These are phyloP conservation scores for Mikania micrantha DNA, from an alignment of 129 eudicot genomes.

Conservation along the genomic window DNA sequence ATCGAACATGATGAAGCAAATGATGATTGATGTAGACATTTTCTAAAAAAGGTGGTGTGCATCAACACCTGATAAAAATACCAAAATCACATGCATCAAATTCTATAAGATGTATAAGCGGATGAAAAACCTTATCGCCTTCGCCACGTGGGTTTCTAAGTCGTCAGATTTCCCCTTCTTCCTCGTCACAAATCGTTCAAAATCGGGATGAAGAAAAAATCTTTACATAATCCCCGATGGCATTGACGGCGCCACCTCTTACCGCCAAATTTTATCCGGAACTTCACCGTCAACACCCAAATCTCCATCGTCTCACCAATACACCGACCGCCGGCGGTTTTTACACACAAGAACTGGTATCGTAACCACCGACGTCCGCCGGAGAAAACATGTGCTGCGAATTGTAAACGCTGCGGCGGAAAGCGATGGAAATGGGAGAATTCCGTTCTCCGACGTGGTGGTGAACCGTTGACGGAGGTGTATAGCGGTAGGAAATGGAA, in stretches of 20 bases:
- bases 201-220: background rate
- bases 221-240: conserved; percentile 11
- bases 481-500: conserved; percentile 52
- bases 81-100: too few relatives aligned
- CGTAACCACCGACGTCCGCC: background rate
- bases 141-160: background rate
- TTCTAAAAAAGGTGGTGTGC: too few relatives aligned
- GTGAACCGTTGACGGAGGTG: conserved; percentile 41
- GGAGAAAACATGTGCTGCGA: background rate
- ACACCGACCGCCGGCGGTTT: background rate
- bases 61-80: too few relatives aligned
- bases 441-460: conserved; percentile 42
- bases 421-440: conserved; percentile 11
- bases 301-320: background rate
- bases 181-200: background rate
- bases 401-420: background rate
- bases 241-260: background rate
- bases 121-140: conserved; percentile 10
- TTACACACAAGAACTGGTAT: background rate
- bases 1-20: too few relatives aligned
- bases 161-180: background rate
- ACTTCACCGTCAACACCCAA: background rate
- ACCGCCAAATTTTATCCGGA: conserved; percentile 7
- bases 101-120: too few relatives aligned
- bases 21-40: too few relatives aligned